Percentiles rank a stretch among this genome's conserved stretches.
phyloP scores from a whole-genome alignment of 2,329 filamentous ascomycete species.

The Colletotrichum tanaceti region DNA sequence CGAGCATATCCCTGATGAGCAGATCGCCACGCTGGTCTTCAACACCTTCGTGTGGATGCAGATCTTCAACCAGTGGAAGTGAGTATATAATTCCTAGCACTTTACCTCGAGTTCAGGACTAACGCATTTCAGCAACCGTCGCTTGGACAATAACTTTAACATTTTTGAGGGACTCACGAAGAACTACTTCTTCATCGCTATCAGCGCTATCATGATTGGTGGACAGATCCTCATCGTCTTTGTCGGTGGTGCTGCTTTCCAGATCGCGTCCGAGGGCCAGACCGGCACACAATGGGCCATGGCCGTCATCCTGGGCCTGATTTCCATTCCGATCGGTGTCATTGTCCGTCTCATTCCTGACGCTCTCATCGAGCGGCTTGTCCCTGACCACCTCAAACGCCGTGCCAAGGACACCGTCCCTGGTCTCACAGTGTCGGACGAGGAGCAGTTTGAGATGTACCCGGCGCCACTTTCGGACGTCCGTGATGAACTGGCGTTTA shows the following conservation, averaged over 20 bases:
- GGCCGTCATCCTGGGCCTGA: slow-evolving; percentile 82
- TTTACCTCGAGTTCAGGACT: slow-evolving; percentile 41
- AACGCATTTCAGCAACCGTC: slow-evolving; percentile 73
- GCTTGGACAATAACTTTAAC: slow-evolving; percentile 94
- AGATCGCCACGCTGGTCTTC: slow-evolving; percentile 87
- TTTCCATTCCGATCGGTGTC: slow-evolving; percentile 88
- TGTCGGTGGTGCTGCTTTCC: slow-evolving; percentile 84
- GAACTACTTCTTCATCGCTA: slow-evolving; percentile 90
- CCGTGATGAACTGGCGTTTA: slow-evolving; percentile 82
- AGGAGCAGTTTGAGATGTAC: slow-evolving; percentile 74
- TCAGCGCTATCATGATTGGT: slow-evolving; percentile 87
- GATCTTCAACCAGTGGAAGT: slow-evolving; percentile 98
- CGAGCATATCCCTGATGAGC: slow-evolving; percentile 45
- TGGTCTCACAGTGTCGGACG: slow-evolving; percentile 71
- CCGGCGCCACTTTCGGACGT: slow-evolving; percentile 80
- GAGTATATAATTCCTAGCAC: slow-evolving; percentile 54
- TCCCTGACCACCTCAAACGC: slow-evolving; percentile 66
- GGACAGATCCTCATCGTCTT: slow-evolving; percentile 92
- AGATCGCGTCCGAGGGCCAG: slow-evolving; percentile 70
- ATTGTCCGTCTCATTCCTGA: slow-evolving; percentile 88
- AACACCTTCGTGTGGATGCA: slow-evolving; percentile 99
- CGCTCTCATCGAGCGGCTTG: slow-evolving; percentile 64
- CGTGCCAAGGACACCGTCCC: slow-evolving; percentile 59
- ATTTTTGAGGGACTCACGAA: slow-evolving; percentile 88
- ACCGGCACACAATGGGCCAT: slow-evolving; percentile 86